Base-by-base conservation (phyloP, 495 filamentous ascomycete species). In the Aspergillus leporis region DNA sequence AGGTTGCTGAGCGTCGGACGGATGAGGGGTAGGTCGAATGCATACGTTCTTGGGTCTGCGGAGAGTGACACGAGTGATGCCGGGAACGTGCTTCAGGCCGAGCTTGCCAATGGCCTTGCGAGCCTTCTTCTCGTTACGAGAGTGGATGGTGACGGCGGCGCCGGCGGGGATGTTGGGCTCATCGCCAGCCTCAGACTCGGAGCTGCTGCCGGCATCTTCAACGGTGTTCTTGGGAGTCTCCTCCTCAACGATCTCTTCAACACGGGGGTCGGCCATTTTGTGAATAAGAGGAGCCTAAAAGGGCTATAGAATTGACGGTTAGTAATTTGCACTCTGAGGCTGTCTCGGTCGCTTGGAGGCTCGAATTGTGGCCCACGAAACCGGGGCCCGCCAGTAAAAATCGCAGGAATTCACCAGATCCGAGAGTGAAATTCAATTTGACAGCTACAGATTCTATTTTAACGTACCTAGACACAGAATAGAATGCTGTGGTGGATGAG, bases 121-220 rank as follows among this genome's bases (percentile, higher is more conserved):
- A 55, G 95, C 95, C 85, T 98, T 99, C 89, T 99, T 99, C 88
- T 99, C 95, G 81, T 96, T 96, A 75, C 94, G 91, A 67, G 90
- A 96, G 84, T 98, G 93, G 66, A 98, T 87, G 57, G 91, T 85
- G 73, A 96, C 89, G 46, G 86, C 82, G 63, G 91, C 90, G 70
- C 93, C 93, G 54, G 86, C 89, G 70, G 93, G 92, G 68, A 96
- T 87, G 72, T 81, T 84, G 65, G 82, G 71, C 71, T 87, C 86
- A 31, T 87, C 88, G 59, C 83, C 90, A 59, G 83, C 87, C 59
- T 84, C 87, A 55, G 84, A 95, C 66, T 90, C 89, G 66, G 89
- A 92, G 81, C 81, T 86, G 71, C 85, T 87, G 63, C 87, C 86
- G 57, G 87, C 87, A 70, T 97, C 94, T 69, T 94, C 92, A 69